A percentile compares a stretch with the other conserved stretches of the same genome.
Evolutionary conservation across 257 asterid species (phyloP).

Genomic region (Nicotiana knightiana): DNA sequence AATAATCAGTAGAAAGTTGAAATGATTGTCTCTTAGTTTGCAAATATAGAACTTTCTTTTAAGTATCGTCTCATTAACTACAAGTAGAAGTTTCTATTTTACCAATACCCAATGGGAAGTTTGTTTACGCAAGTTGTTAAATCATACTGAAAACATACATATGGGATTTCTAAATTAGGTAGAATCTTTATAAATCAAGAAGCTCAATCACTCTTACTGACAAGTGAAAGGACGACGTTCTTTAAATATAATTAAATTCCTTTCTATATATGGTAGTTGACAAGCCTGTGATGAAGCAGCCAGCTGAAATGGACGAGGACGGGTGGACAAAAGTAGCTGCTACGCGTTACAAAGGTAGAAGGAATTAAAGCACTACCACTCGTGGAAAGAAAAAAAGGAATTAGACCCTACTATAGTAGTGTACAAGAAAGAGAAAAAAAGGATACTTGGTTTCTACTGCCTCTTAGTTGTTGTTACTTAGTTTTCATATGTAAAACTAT

Average conservation of each 20-base stretch:
- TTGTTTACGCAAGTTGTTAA: neutral
- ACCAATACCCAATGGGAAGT: neutral
- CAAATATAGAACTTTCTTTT: neutral
- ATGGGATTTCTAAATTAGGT: conserved; percentile 2
- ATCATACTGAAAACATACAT: neutral
- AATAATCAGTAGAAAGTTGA: neutral
- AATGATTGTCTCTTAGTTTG: neutral
- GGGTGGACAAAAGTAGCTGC: conserved; percentile 49
- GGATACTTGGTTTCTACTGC: neutral
- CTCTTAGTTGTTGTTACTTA: neutral
- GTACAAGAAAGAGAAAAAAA: neutral
- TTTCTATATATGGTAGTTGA: neutral
- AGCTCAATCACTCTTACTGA: neutral
- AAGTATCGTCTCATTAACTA: neutral
- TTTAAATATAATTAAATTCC: neutral
- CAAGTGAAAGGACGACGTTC: neutral
- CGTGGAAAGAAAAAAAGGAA: neutral
- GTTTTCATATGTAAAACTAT: neutral
- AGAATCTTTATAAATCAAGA: neutral
- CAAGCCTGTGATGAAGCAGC: conserved; percentile 8
- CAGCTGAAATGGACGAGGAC: conserved; percentile 32
- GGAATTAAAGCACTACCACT: conserved; percentile 9
- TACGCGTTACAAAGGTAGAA: conserved; percentile 40
- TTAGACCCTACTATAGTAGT: too few species aligned
- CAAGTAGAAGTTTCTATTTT: neutral